A percentile compares a stretch with the other conserved stretches of the same genome.
Conservation (phyloP, 2,329 filamentous ascomycete genomes). For the Tolypocladium tropicale region DNA sequence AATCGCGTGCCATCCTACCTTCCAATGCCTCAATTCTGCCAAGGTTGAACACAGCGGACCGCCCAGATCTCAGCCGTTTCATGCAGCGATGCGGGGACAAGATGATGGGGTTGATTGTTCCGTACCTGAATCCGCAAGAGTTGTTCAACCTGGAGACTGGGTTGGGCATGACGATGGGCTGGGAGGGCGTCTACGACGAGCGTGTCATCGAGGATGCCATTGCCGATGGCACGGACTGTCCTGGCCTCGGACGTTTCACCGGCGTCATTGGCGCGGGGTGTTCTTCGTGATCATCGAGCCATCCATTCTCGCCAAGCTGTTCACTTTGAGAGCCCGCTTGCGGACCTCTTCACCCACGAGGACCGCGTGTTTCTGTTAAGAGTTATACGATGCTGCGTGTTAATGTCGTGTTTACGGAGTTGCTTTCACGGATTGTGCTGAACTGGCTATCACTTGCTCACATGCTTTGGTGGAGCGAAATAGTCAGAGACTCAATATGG, state of each 20-base stretch:
- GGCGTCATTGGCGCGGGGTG: constrained; percentile 15
- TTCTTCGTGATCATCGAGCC: neutral
- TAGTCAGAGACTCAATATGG: too few relatives aligned
- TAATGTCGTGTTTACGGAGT: neutral
- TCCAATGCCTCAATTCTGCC: neutral
- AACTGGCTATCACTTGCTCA: neutral
- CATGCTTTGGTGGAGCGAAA: too few relatives aligned
- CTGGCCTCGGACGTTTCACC: constrained; percentile 29
- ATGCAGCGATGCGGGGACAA: constrained; percentile 27
- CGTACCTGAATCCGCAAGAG: constrained; percentile 19
- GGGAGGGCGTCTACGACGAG: constrained; percentile 22
- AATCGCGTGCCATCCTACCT: constrained; percentile 24
- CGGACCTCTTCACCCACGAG: neutral
- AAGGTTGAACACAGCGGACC: neutral
- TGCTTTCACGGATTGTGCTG: neutral
- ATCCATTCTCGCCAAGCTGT: neutral
- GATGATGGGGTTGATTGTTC: constrained; percentile 23
- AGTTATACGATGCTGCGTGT: neutral
- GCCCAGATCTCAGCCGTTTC: constrained; percentile 11
- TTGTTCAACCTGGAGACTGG: constrained; percentile 14
- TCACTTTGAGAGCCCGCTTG: neutral
- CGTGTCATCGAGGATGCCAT: constrained; percentile 19
- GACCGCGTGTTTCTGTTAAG: neutral
- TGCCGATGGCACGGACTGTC: constrained; percentile 22
- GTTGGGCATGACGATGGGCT: constrained; percentile 26